Evolutionary conservation across 495 filamentous ascomycete genomes (phyloP), one percentile per base, ranked within the genome.

Genomic region (Beverwykella pulmonaria): DNA sequence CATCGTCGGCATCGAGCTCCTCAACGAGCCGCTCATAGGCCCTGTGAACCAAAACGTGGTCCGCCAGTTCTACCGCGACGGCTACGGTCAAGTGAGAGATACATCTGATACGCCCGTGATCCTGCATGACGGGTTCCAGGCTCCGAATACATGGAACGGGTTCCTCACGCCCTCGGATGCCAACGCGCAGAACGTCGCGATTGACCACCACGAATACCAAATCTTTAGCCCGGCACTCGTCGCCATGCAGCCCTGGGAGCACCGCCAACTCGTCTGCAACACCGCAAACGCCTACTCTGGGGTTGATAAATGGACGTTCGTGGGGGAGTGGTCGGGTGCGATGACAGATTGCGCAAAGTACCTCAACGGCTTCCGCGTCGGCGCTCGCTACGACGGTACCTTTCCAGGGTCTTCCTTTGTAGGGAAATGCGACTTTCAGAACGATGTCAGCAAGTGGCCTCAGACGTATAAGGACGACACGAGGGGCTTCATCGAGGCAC

Each of bases 291-390:
- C 57, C 9, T 83, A 80, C 64, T 58, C 53, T n/a, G 66, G 73
- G 32, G 71, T 75, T 10, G 77, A 80, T 63, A 81, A 83, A 58
- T 82, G 79, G 79, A 75, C 76, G 4, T 76, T 83, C 50, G 69
- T 79, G 8, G 78, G 78, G 36, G 81, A 83, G 65, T 88, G 86
- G 83, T 81, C 78, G n/a, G 86, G 76, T 30, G 86, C 86, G 0
- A 79, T 90, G 80, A 92, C 90, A 17, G 89, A 92, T 71, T 93
- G 90, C 71, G 87, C 90, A 17, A 83, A 83, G 59, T 87, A 83
- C 63, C 82, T 92, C 22, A 92, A 92, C 67, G 90, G 77, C 26
- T 82, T 84, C 54, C 85, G 86, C 15, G 79, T 86, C 61, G 88
- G 88, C 25, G 82, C 88, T 25, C 84, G 90, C 34, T 93, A 89